Evolutionary conservation across 2,329 filamentous ascomycete species (phyloP).

Genomic region (Phialemoniopsis sp.): DNA sequence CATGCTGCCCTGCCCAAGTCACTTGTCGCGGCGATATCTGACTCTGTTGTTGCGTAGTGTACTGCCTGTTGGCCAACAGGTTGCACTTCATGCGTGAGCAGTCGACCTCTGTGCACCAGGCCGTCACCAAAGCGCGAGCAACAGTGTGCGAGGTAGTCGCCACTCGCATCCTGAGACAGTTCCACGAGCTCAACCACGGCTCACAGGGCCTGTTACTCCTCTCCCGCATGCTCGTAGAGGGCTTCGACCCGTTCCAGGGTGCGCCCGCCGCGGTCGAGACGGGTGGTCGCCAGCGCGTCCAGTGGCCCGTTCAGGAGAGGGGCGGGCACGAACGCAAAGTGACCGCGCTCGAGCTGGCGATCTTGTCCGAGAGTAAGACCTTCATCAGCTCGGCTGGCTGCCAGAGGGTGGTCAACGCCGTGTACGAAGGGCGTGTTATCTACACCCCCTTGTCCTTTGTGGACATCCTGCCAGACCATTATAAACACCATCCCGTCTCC

Average conservation of each 20-base stretch:
- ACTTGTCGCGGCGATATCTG: neutral
- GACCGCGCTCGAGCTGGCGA: conserved; percentile 75
- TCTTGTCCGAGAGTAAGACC: conserved; percentile 75
- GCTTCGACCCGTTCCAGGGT: conserved; percentile 69
- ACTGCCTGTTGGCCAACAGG: conserved; percentile 67
- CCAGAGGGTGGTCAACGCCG: conserved; percentile 77
- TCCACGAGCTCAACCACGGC: conserved; percentile 63
- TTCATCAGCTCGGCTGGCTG: conserved; percentile 75
- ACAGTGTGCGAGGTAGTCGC: conserved; percentile 67
- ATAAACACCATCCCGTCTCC: conserved; percentile 79
- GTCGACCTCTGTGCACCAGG: conserved; percentile 61
- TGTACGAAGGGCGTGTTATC: conserved; percentile 75
- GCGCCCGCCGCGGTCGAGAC: conserved; percentile 55
- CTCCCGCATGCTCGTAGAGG: conserved; percentile 65
- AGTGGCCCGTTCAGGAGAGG: conserved; percentile 32
- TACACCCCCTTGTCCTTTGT: conserved; percentile 80
- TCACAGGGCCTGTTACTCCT: conserved; percentile 59
- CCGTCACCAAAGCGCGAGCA: conserved; percentile 64
- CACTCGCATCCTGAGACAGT: conserved; percentile 60
- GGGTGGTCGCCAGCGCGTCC: conserved; percentile 31
- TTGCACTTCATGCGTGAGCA: conserved; percentile 67
- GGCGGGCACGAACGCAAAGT: conserved; percentile 47
- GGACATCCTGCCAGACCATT: conserved; percentile 80
- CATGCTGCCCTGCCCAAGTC: neutral
- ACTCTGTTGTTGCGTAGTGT: conserved; percentile 46